Evolutionary conservation across 345 rosid species (phyloP), one percentile per base, ranked within the genome.

Genomic region (Erucastrum elatum): DNA sequence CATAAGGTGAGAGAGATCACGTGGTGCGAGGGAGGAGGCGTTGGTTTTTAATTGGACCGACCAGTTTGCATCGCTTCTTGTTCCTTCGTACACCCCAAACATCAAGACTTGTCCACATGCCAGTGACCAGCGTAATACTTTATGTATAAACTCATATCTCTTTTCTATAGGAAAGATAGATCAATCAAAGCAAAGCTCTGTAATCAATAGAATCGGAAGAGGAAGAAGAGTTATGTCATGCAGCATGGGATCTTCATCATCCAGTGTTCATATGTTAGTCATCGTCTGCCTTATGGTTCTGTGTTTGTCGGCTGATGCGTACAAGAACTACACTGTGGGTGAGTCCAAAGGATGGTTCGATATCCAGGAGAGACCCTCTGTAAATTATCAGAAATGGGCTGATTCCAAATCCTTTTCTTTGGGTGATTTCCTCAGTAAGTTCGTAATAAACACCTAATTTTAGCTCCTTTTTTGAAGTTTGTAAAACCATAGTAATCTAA

Each of bases 361-460:
- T 59, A 64, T 2, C 26, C 82, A 75, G 46, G 84, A 86, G 75
- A 91, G 86, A 80, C 85, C 94, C 6, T 79, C 30, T 21, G 87
- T 84, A 0, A 76, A 93, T 77, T 93, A 90, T 83, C 96, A 88
- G 83, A 90, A 91, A 85, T 95, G 99, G 99, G 92, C 94, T 4
- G 86, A 77, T 76, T 76, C 80, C 75, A 90, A 91, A 73, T 78
- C 79, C 75, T 95, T 95, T 87, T 84, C 87, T 79, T 70, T 95
- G 78, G 99, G 99, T 70, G 98, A 95, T 87, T 91, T 95, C 81
- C 96, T 95, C 79, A 77, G 99, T 93, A 91, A 86, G 94, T 70
- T 37, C 44, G 3, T 29, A 29, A 88, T 67, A 30, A 31, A 8
- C 4, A 29, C 30, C 72, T 49, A 7, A 49, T 29, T 53, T 49